Evolutionary conservation across 2,329 filamentous ascomycete genomes (phyloP), one percentile per base, ranked within the genome.

Genomic region (Eurotiales sp.): DNA sequence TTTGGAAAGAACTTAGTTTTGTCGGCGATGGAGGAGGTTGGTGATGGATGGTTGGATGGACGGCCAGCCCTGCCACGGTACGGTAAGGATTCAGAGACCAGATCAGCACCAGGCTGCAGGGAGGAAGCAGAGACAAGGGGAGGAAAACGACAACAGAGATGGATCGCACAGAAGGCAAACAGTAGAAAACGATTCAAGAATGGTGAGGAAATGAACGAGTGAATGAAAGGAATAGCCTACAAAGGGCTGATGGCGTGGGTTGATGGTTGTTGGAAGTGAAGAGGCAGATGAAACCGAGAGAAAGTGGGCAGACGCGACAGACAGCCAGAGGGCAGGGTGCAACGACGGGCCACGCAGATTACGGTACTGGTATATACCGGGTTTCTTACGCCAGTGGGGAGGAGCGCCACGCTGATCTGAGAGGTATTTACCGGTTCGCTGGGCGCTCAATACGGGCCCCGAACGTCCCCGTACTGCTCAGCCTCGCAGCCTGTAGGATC

Each of bases 181-280:
- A 22, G 21, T 22, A 8, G 8, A 34, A 46, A 36, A n/a, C 12
- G 44, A 46, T n/a, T 25, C 12, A 21, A 46, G 22, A 2, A 15
- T 34, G 21, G 8, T 14, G 44, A 46, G 29, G 15, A 15, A 32
- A 14, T 34, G 23, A 55, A 55, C 39, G 53, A 56, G 50, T 51
- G 54, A 51, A 57, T 54, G 49, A 53, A 50, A 37, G 46, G 27
- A 46, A 44, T 25, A 41, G 27, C 34, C 46, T 48, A n/a, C 34
- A 21, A 14, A 36, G 25, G 36, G 36, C 34, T 40, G 36, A 14
- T 21, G 30, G 45, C 25, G 19, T 17, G 42, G 52, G 51, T 51
- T 57, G 53, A 46, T 46, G 46, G 52, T 27, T 41, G 30, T 40
- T 54, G 59, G 56, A n/a, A 58, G 60, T 53, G 53, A 54, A 56